Evolutionary conservation across 768 basidiomycete genomes (phyloP).

Genomic region (Leccinum variicolor): DNA sequence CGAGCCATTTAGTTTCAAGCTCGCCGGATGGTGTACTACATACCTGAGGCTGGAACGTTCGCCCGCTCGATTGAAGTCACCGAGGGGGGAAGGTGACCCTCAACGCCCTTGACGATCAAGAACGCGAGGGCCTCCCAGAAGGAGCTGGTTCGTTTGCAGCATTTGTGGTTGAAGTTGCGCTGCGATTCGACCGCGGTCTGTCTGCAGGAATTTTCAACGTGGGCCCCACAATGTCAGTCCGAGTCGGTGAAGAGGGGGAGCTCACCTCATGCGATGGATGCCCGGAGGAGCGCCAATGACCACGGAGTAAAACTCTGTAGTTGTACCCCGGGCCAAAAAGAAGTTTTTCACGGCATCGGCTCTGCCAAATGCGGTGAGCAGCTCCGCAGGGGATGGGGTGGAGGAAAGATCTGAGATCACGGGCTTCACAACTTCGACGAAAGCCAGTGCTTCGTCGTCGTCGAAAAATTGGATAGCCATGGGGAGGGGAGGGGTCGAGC

Average conservation of each 20-base stretch:
- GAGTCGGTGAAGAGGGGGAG: not conserved
- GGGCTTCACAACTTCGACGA: too few species aligned
- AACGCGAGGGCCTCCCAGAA: not conserved
- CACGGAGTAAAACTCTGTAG: not conserved
- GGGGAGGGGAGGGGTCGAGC: too few species aligned
- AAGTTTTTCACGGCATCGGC: not conserved
- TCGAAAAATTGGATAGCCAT: too few species aligned
- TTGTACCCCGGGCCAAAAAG: not conserved
- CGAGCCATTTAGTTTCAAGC: too few species aligned
- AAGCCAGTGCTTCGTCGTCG: too few species aligned
- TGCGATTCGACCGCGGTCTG: not conserved
- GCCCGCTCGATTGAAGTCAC: not conserved
- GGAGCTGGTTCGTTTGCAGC: not conserved
- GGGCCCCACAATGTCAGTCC: not conserved
- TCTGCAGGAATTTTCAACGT: too few species aligned
- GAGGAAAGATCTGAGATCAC: too few species aligned
- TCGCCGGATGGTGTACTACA: too few species aligned
- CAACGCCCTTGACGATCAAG: not conserved
- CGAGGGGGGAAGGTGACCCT: not conserved
- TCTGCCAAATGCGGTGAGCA: not conserved
- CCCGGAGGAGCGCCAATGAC: not conserved
- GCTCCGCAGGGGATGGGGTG: too few species aligned
- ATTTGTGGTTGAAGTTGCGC: not conserved
- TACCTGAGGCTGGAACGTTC: too few species aligned
- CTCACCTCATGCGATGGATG: not conserved